These are phyloP conservation scores for Papilionanthe hybrid DNA, from an alignment of 116 monocot species.

Conservation along the genomic window DNA sequence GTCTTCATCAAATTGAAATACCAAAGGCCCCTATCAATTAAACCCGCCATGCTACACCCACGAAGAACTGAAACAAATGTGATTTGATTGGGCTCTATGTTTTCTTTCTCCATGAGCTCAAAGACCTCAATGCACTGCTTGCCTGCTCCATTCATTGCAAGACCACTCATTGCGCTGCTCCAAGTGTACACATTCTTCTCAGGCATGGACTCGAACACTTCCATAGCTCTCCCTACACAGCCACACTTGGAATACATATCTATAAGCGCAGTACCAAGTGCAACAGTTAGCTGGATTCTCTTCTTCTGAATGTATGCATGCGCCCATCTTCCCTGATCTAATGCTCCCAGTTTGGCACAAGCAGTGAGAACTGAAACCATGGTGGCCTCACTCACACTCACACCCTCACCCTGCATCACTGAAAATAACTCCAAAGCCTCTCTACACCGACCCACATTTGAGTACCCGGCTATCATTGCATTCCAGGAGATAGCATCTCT, in stretches of 20 bases:
- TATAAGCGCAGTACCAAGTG: constrained; percentile 60
- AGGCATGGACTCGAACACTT: constrained; percentile 59
- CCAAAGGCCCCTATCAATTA: constrained; percentile 37
- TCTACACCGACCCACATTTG: constrained; percentile 39
- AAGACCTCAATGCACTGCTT: constrained; percentile 47
- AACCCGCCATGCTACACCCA: constrained; percentile 52
- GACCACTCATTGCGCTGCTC: constrained; percentile 60
- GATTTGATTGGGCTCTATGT: constrained; percentile 44
- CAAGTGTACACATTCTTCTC: constrained; percentile 78
- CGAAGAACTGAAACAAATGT: constrained; percentile 63
- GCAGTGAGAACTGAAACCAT: constrained; percentile 69
- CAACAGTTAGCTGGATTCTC: constrained; percentile 26
- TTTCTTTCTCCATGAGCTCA: constrained; percentile 39
- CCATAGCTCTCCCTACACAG: constrained; percentile 42
- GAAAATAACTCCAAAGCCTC: constrained; percentile 63
- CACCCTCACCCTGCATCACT: constrained; percentile 45
- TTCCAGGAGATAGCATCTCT: constrained; percentile 66
- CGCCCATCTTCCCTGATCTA: constrained; percentile 68
- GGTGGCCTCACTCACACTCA: constrained; percentile 48
- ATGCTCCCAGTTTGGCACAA: constrained; percentile 58
- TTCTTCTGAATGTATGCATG: constrained; percentile 42
- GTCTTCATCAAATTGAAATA: constrained; percentile 48
- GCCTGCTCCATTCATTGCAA: constrained; percentile 62
- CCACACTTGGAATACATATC: constrained; percentile 94
- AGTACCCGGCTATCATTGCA: constrained; percentile 70